Base-by-base conservation (phyloP, 1,284 basidiomycete genomes). In the Xerocomus amazonicus region DNA sequence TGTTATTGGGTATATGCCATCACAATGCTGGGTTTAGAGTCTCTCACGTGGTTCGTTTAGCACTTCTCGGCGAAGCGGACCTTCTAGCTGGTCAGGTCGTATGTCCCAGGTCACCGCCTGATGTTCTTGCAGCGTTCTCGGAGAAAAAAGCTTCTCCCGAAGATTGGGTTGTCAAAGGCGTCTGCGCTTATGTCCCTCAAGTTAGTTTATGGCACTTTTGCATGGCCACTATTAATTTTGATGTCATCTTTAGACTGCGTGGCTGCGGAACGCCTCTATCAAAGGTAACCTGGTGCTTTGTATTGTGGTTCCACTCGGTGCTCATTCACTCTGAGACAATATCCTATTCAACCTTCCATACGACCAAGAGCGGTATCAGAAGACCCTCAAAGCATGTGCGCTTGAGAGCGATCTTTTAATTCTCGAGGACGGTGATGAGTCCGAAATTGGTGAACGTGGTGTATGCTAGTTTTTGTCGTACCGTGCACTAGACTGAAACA, bases 111-210 rank as follows among this genome's bases (percentile, higher is more conserved):
- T 92, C 92, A 0, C 84, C 87, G 1, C 89, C 92, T 0, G 82
- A 95, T 67, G 74, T 83, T 3, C 76, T 96, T 60, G 82, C 86
- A 0, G 3, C 74, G 70, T 16, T 84, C 83, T 55, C 66, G 70
- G 2, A 72, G 67, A 27, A 66, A 69, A 2, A 48, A 65, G 32
- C 68, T 3, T 59, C 73, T 0, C 69, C 75, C 14, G 79, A 83
- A 26, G 77, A 88, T 28, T 95, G 92, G 92, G 66, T 92, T 38
- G 78, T 93, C 1, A 69, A 77, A 14, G 84, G 85, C 17, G 75
- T 90, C 52, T 90, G 87, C 51, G 94, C 92, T 0, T 98, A 93
- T 70, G 94, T 97, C 10, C 92, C 94, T n/a, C 95, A 97, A 72
- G 82, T 79, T 52, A 41, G 65, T 53, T 23, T n/a, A 14, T 46